Evolutionary conservation across 1,284 basidiomycete genomes (phyloP), one percentile per base, ranked within the genome.

Genomic region (Tetrapyrgos nigripes): DNA sequence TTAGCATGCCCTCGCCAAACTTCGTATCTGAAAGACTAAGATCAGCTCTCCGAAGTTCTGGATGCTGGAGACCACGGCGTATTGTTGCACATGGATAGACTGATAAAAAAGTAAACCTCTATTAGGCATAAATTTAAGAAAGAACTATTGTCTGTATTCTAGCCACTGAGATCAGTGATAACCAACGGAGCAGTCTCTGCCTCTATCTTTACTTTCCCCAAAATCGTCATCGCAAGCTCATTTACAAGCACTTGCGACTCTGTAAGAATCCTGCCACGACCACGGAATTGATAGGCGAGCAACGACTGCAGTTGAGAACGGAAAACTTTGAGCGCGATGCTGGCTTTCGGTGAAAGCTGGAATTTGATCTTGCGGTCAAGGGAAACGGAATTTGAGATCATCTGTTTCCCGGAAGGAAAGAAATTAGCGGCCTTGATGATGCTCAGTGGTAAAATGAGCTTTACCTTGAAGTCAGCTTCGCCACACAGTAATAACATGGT

Each of bases 321-420:
- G 37, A 99, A 77, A 54, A 85, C 70, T 71, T 96, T 96, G 65
- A 98, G 78, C 1, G 95, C 95, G 45, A 97, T 72, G 56, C 87
- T 86, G 0, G 88, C 79, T 75, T 91, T 94, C 1, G 92, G 85
- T 1, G 86, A 69, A 10, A 93, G 73, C 35, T 83, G 83, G 69
- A 91, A 94, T 61, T 85, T 87, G 73, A 96, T 82, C 74, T 94
- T 97, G 52, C 93, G 88, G 71, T 98, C 97, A 57, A 98, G 83
- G 55, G 85, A 82, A n/a, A 88, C 79, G 10, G 83, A 85, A 59
- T 91, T 82, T 0, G 94, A 87, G 19, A 87, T 78, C 37, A 93
- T 77, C 93, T 97, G 67, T 21, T n/a, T 40, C 17, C 37, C 19
- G n/a, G 1, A 27, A 10, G 26, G 28, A 54, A 33, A 4, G n/a